Evolutionary conservation across 257 asterid genomes (phyloP).

Genomic region (Eucommia ulmoides): DNA sequence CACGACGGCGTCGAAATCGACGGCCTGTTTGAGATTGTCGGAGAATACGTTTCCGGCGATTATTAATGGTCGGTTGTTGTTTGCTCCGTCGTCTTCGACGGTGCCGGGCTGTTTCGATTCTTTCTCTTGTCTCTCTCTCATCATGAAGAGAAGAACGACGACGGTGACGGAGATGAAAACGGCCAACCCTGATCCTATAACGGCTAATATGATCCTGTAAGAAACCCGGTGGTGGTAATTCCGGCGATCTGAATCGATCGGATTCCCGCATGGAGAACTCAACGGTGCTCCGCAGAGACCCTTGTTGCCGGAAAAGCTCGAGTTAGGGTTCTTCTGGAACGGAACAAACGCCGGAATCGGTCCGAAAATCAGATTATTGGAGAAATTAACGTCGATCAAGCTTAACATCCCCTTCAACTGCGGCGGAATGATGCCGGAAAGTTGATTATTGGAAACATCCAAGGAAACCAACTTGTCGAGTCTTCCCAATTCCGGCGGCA

Average conservation of each 20-base stretch:
- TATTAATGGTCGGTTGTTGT: constrained; percentile 44
- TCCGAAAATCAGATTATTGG: constrained; percentile 66
- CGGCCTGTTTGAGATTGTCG: constrained; percentile 76
- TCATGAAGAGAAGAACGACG: constrained; percentile 73
- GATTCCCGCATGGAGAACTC: constrained; percentile 43
- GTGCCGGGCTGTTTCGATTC: constrained; percentile 37
- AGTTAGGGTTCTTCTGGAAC: constrained; percentile 71
- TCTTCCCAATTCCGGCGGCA: constrained; percentile 80
- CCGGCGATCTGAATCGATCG: constrained; percentile 21
- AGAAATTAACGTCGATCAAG: constrained; percentile 83
- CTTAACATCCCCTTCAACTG: constrained; percentile 81
- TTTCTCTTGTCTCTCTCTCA: constrained; percentile 86
- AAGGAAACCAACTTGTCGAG: constrained; percentile 87
- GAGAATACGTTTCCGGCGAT: constrained; percentile 71
- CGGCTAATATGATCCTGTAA: constrained; percentile 62
- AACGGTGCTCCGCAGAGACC: constrained; percentile 90
- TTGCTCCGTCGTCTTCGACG: constrained; percentile 23
- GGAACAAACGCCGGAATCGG: constrained; percentile 73
- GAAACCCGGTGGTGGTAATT: constrained; percentile 74
- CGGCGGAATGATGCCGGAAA: constrained; percentile 63
- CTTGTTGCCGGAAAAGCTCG: constrained; percentile 71
- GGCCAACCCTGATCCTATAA: constrained; percentile 85
- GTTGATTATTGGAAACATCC: constrained; percentile 76
- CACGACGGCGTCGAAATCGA: constrained; percentile 75
- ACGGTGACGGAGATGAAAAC: constrained; percentile 66